Percentiles rank a stretch among this genome's conserved stretches.
These are phyloP conservation scores for Pseudocercospora pini-densiflorae DNA, from an alignment of 2,329 filamentous ascomycete genomes.

Conservation along the genomic window DNA sequence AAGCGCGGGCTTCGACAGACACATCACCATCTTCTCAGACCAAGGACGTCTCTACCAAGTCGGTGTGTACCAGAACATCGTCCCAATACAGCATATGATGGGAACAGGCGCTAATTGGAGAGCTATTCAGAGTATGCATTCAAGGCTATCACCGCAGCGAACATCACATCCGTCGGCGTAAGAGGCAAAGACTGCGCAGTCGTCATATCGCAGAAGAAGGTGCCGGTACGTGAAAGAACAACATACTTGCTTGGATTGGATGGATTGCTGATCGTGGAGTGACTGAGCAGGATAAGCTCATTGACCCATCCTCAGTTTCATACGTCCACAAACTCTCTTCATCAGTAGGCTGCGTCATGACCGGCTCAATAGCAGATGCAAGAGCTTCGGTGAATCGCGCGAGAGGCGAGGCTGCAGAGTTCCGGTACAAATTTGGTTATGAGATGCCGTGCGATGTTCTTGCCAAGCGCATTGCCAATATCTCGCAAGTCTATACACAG, in stretches of 20 bases:
- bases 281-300: conserved; percentile 86
- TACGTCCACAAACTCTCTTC: conserved; percentile 98
- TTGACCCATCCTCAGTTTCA: conserved; percentile 94
- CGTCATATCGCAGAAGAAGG: conserved; percentile 98
- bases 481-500: conserved; percentile 99
- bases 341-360: conserved; percentile 97
- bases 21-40: conserved; percentile 99
- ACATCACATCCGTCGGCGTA: conserved; percentile 97
- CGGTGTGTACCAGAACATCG: conserved; percentile 65
- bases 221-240: conserved; percentile 71
- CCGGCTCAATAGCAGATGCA: conserved; percentile 96
- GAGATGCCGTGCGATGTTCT: conserved; percentile 99
- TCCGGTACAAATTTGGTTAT: conserved; percentile 98
- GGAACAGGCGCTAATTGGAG: conserved; percentile 28
- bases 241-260: not conserved
- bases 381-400: conserved; percentile 91
- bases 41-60: conserved; percentile 99
- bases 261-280: conserved; percentile 25
- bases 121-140: conserved; percentile 89
- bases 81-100: not conserved
- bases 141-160: conserved; percentile 99
- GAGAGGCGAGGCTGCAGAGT: conserved; percentile 94
- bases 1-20: conserved; percentile 92
- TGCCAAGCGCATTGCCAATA: conserved; percentile 96
- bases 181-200: conserved; percentile 97